Evolutionary conservation across 306 rosid species (phyloP).

Genomic region (Quercus mongolica): DNA sequence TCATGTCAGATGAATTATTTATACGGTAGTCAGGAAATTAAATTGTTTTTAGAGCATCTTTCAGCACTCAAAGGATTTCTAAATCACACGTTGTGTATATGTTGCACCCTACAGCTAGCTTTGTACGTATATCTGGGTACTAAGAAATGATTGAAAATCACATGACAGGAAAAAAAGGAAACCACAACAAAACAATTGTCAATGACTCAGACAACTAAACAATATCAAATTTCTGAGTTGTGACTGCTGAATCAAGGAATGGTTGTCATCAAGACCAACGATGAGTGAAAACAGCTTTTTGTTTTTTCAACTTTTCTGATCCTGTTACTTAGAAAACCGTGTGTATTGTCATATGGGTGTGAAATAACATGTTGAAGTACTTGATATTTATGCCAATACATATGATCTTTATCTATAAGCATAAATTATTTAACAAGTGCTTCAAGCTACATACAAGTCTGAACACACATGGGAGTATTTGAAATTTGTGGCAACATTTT

Average conservation of each 20-base stretch:
- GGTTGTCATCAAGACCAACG: neutral
- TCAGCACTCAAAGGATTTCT: neutral
- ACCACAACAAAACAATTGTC: neutral
- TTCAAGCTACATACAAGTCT: neutral
- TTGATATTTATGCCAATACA: no score
- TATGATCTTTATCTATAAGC: neutral
- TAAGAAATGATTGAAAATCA: neutral
- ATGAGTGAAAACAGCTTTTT: neutral
- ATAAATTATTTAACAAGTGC: neutral
- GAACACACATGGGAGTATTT: neutral
- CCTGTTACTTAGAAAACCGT: no score
- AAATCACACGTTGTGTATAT: neutral
- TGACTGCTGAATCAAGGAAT: neutral
- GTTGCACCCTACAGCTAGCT: neutral
- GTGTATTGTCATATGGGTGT: no score
- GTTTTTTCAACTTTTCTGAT: neutral
- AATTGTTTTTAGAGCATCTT: no score
- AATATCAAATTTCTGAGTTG: neutral
- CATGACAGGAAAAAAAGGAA: neutral
- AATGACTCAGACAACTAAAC: neutral
- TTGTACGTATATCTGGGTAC: neutral
- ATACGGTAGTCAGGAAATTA: no score
- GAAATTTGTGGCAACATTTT: neutral
- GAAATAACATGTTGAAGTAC: no score
- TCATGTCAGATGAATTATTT: no score